Percentiles rank a stretch among this genome's conserved stretches.
phyloP scores from a whole-genome alignment of 805 yeast species.

The Saturnispora ahearnii region DNA sequence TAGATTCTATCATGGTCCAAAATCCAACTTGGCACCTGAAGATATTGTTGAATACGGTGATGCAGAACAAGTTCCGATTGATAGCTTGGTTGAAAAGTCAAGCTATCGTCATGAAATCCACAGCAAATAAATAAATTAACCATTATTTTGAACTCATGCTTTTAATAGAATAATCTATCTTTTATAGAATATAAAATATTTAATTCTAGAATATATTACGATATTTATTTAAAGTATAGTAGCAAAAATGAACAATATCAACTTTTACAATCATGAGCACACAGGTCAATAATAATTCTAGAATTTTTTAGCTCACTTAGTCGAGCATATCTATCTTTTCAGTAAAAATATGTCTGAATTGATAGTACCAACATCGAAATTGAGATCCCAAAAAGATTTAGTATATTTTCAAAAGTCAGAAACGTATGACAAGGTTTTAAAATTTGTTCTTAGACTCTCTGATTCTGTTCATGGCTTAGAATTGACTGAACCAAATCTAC shows the following conservation, averaged over 20 bases:
- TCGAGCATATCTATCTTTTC: no score
- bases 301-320: no score
- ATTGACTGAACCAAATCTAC: slow-evolving; percentile 17
- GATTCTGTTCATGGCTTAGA: slow-evolving; percentile 42
- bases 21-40: slow-evolving; percentile 20
- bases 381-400: slow-evolving; percentile 42
- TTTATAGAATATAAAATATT: background rate
- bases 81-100: background rate
- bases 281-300: no score
- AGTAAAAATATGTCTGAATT: background rate
- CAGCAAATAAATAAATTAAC: background rate
- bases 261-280: no score
- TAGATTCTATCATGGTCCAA: slow-evolving; percentile 23
- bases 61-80: slow-evolving; percentile 11
- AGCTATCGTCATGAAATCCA: background rate
- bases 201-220: background rate
- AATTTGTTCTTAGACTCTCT: slow-evolving; percentile 51
- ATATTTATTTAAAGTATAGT: background rate
- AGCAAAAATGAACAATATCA: no score
- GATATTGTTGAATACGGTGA: slow-evolving; percentile 12
- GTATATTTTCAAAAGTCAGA: slow-evolving; percentile 45
- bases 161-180: background rate
- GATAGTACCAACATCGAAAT: slow-evolving; percentile 17
- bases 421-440: slow-evolving; percentile 41
- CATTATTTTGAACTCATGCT: background rate